Evolutionary conservation across 2,329 filamentous ascomycete species (phyloP).

Genomic region (Alternaria infectoria): DNA sequence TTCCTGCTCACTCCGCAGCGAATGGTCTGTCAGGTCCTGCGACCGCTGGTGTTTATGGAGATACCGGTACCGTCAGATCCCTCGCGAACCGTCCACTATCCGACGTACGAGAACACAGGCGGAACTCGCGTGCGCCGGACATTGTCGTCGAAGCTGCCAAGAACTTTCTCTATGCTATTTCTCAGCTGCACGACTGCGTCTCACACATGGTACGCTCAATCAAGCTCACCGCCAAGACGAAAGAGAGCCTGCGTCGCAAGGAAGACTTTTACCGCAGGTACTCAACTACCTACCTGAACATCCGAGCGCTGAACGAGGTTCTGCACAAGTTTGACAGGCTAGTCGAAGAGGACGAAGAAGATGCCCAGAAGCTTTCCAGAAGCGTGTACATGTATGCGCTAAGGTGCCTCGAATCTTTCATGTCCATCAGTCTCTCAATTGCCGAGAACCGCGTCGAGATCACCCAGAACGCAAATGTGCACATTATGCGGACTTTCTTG

Average conservation of each 20-base stretch:
- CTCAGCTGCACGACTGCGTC: constrained; percentile 54
- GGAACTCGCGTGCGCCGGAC: constrained; percentile 54
- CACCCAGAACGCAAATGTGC: constrained; percentile 61
- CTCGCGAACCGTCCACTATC: constrained; percentile 59
- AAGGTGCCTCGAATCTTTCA: constrained; percentile 45
- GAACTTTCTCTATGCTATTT: constrained; percentile 62
- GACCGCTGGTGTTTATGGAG: constrained; percentile 43
- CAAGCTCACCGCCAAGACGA: constrained; percentile 50
- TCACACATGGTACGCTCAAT: constrained; percentile 46
- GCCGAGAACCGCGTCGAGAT: constrained; percentile 54
- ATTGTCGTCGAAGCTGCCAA: constrained; percentile 63
- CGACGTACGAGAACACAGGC: constrained; percentile 63
- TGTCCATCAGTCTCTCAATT: constrained; percentile 45
- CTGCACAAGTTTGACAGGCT: constrained; percentile 58
- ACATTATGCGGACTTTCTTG: constrained; percentile 65
- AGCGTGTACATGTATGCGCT: constrained; percentile 44
- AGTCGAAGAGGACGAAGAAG: constrained; percentile 58
- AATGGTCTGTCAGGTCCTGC: constrained; percentile 43
- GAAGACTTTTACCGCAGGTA: constrained; percentile 61
- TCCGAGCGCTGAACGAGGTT: constrained; percentile 63
- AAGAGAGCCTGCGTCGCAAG: constrained; percentile 49
- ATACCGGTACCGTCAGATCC: constrained; percentile 42
- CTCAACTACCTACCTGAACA: constrained; percentile 61
- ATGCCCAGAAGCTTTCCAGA: constrained; percentile 47
- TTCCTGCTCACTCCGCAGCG: constrained; percentile 29